Base-by-base conservation (phyloP, 2,329 filamentous ascomycete genomes). In the Exophiala sp. region DNA sequence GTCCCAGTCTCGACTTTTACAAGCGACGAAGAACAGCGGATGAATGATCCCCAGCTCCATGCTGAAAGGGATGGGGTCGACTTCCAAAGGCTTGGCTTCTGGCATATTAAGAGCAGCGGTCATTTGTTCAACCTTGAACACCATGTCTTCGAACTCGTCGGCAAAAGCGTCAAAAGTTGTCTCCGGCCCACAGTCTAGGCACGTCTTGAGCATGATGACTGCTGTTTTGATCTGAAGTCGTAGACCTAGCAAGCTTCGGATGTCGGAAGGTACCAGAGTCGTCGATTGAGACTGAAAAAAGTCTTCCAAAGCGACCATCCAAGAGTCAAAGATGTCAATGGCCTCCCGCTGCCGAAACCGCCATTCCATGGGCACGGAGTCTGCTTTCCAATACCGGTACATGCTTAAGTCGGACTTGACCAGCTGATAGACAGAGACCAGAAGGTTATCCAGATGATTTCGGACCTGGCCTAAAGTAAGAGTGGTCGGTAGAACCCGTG, bases 11-110 rank as follows among this genome's bases (percentile, higher is more conserved):
- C 59, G 60, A 47, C 65, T 68, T 29, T 63, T 63, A 37, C 60
- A 61, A 1, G 64, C 62, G n/a, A 65, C 57, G 39, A 64, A 61
- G 50, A 63, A 65, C 4, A 68, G 55, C 2, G 65, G 59, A 16
- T 63, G 58, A n/a, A 65, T 60, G 14, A 68, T 53, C 2, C 63
- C 64, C 29, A 63, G 60, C 32, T 66, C 62, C 51, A 67, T 62
- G 24, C 53, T 60, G 54, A 62, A 62, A 9, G 57, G 57, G 24
- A 52, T 53, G 6, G 34, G 30, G 23, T 60, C 58, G 19, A 50
- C 45, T n/a, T 56, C 56, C 32, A 62, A 34, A 13, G 60, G 58
- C 18, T 21, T 37, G 27, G 51, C 46, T 43, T 57, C 52, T 8
- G 42, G 18, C 39, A 61, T 50, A 21, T 42, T 35, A 13, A 62